A percentile compares a stretch with the other conserved stretches of the same genome.
Evolutionary conservation across 768 basidiomycete species (phyloP).

Genomic region (Hygrocybe punicea): DNA sequence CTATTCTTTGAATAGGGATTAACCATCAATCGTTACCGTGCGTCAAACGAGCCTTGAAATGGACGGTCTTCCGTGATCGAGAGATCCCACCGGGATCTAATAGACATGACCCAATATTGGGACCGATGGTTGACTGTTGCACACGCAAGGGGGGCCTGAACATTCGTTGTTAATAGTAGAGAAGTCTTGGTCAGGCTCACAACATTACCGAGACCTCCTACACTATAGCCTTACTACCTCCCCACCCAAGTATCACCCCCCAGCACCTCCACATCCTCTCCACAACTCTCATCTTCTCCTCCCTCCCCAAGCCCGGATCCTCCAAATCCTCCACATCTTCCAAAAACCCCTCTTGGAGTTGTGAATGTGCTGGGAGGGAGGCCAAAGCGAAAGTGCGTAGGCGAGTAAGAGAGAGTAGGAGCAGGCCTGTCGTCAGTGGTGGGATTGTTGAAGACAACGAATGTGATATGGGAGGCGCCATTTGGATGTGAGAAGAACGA

Average conservation of each 20-base stretch:
- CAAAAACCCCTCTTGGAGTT: conserved; percentile 73
- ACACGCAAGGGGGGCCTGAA: no score
- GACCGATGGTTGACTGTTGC: no score
- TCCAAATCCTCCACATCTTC: conserved; percentile 83
- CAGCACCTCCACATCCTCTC: conserved; percentile 89
- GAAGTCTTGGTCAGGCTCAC: no score
- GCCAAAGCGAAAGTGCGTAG: conserved; percentile 62
- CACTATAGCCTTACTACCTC: not conserved
- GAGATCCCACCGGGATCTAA: no score
- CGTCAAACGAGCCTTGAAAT: no score
- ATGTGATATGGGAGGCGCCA: not conserved
- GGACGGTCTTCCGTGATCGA: no score
- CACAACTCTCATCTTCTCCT: conserved; percentile 73
- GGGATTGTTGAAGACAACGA: conserved; percentile 11
- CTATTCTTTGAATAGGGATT: no score
- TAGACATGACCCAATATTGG: no score
- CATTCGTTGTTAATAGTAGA: no score
- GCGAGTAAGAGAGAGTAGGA: conserved; percentile 66
- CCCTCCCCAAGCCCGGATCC: conserved; percentile 60
- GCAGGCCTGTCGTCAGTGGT: conserved; percentile 65
- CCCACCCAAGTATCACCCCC: conserved; percentile 69
- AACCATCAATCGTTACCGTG: no score
- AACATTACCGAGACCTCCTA: not conserved
- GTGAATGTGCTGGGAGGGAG: conserved; percentile 54
- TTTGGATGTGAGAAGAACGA: conserved; percentile 11